These are phyloP conservation scores for Ogataea saltuana DNA, from an alignment of 805 yeast species.

Conservation along the genomic window DNA sequence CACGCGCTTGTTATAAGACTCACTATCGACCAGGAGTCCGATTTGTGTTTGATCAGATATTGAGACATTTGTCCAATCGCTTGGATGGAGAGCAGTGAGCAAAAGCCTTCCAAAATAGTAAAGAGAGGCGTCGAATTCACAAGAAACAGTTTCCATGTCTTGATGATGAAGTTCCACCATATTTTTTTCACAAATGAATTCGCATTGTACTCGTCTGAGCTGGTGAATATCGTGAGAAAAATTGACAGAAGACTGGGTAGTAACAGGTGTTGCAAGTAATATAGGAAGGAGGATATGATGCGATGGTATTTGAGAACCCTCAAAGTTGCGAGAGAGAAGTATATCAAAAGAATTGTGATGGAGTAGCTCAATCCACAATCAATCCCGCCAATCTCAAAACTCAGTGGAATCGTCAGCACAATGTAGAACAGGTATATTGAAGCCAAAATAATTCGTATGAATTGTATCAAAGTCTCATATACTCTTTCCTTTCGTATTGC, in stretches of 20 bases:
- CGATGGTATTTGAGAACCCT: slow-evolving; percentile 54
- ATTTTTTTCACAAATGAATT: slow-evolving; percentile 23
- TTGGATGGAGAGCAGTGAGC: slow-evolving; percentile 88
- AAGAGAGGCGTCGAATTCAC: slow-evolving; percentile 86
- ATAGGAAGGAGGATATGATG: slow-evolving; percentile 50
- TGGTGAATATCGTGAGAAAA: slow-evolving; percentile 56
- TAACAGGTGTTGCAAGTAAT: slow-evolving; percentile 78
- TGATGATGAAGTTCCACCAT: slow-evolving; percentile 44
- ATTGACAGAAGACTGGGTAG: slow-evolving; percentile 80
- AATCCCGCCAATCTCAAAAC: slow-evolving; percentile 92
- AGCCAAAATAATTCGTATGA: slow-evolving; percentile 45
- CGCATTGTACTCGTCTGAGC: slow-evolving; percentile 27
- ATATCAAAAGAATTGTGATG: slow-evolving; percentile 66
- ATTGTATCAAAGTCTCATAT: slow-evolving; percentile 22
- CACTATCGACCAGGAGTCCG: slow-evolving; percentile 79
- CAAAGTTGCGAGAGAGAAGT: slow-evolving; percentile 71
- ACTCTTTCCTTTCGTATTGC: slow-evolving; percentile 13
- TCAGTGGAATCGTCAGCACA: slow-evolving; percentile 82
- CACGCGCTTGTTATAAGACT: slow-evolving; percentile 72
- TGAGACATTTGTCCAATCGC: slow-evolving; percentile 81
- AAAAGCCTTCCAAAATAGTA: slow-evolving; percentile 89
- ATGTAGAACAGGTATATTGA: slow-evolving; percentile 65
- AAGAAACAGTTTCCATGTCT: slow-evolving; percentile 71
- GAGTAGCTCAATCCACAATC: slow-evolving; percentile 87
- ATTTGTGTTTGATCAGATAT: slow-evolving; percentile 61